phyloP scores from a whole-genome alignment of 2,329 filamentous ascomycete species.

The Monosporascus sp. region DNA sequence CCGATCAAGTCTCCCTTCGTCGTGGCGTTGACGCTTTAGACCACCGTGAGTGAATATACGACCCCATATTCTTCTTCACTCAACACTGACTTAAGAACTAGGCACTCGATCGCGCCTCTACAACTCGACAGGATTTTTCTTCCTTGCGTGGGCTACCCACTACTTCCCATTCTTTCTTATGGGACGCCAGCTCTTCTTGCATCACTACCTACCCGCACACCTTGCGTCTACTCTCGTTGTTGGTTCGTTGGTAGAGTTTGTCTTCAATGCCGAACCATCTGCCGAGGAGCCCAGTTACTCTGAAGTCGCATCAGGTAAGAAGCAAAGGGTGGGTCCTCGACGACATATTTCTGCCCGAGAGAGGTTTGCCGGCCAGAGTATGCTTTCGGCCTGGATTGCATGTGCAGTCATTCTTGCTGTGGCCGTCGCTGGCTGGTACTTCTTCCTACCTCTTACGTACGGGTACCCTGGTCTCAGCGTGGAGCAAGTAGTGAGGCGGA shows the following conservation, averaged over 20 bases:
- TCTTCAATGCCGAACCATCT: constrained; percentile 83
- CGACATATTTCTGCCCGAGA: constrained; percentile 74
- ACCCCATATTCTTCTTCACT: neutral
- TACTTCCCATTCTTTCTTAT: constrained; percentile 98
- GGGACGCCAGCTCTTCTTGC: constrained; percentile 95
- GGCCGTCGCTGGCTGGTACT: constrained; percentile 76
- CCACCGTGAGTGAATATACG: constrained; percentile 65
- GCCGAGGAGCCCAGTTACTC: constrained; percentile 49
- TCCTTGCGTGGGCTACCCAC: constrained; percentile 94
- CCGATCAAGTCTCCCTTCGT: constrained; percentile 88
- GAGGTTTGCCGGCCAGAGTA: constrained; percentile 72
- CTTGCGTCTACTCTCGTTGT: constrained; percentile 86
- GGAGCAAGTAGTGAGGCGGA: constrained; percentile 72
- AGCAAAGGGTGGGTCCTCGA: constrained; percentile 35
- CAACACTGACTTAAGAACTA: constrained; percentile 27
- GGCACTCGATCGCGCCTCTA: constrained; percentile 91
- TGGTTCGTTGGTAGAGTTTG: constrained; percentile 87
- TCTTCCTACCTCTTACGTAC: constrained; percentile 93
- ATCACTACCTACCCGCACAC: constrained; percentile 95
- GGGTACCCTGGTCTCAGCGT: constrained; percentile 84
- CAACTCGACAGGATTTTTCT: constrained; percentile 98
- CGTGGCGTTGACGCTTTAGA: constrained; percentile 92
- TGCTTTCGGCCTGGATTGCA: constrained; percentile 75
- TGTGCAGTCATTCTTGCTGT: constrained; percentile 61
- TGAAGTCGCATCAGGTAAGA: constrained; percentile 40